Conservation (phyloP, 2,329 filamentous ascomycete genomes). For the Ceratocystis variospora region DNA sequence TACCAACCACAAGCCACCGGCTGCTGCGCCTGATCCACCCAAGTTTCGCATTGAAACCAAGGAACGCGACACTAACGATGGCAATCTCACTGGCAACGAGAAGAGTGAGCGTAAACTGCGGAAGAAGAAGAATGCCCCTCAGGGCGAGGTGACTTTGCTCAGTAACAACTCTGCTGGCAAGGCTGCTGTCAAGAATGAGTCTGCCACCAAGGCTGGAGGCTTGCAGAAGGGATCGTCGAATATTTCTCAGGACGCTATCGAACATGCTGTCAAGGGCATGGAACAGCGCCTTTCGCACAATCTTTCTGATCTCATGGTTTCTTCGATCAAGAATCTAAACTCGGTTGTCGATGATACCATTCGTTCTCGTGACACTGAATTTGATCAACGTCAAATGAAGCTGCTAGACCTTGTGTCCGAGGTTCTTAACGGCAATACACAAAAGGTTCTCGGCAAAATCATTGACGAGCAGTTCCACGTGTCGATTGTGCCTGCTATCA, state of each 20-base stretch:
- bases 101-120: slow-evolving; percentile 47
- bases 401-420: slow-evolving; percentile 45
- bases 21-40: slow-evolving; percentile 22
- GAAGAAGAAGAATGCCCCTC: slow-evolving; percentile 50
- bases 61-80: slow-evolving; percentile 15
- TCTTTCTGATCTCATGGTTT: slow-evolving; percentile 39
- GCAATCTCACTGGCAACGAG: slow-evolving; percentile 29
- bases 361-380: slow-evolving; percentile 36
- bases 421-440: slow-evolving; percentile 48
- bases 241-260: slow-evolving; percentile 36
- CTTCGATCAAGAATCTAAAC: slow-evolving; percentile 47
- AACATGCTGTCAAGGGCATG: slow-evolving; percentile 40
- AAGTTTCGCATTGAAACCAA: slow-evolving; percentile 30
- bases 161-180: slow-evolving; percentile 28
- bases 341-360: slow-evolving; percentile 53
- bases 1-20: neutral
- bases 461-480: slow-evolving; percentile 63
- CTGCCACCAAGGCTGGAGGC: slow-evolving; percentile 10
- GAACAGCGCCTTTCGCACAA: slow-evolving; percentile 38
- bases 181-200: slow-evolving; percentile 19
- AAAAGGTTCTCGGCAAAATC: slow-evolving; percentile 62
- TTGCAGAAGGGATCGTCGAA: slow-evolving; percentile 19
- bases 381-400: slow-evolving; percentile 39
- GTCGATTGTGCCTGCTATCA: slow-evolving; percentile 61
- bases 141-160: slow-evolving; percentile 32